Evolutionary conservation across 495 filamentous ascomycete species (phyloP).

Genomic region (Penicillium paxilli): DNA sequence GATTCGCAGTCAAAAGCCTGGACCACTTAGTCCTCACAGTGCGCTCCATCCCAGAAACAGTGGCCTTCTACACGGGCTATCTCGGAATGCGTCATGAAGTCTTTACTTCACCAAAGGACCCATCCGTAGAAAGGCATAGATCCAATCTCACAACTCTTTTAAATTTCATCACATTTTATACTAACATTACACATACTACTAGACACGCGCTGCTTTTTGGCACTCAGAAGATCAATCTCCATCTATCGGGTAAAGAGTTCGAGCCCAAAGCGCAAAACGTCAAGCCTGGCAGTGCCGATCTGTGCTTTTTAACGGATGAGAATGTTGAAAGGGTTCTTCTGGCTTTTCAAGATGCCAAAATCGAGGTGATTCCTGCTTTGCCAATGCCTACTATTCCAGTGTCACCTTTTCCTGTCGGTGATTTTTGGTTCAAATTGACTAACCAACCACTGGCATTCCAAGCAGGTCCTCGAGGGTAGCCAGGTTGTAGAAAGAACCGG

Average conservation of each 20-base stretch:
- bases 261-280: slow-evolving; percentile 52
- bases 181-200: not conserved
- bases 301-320: slow-evolving; percentile 52
- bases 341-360: slow-evolving; percentile 31
- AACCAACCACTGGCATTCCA: too few species aligned
- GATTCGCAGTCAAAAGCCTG: slow-evolving; percentile 39
- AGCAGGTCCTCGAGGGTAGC: slow-evolving; percentile 39
- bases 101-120: slow-evolving; percentile 37
- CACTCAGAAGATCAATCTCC: slow-evolving; percentile 56
- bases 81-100: slow-evolving; percentile 52
- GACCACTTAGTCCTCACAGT: slow-evolving; percentile 57
- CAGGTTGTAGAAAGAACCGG: slow-evolving; percentile 51
- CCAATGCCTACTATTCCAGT: too few species aligned
- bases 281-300: slow-evolving; percentile 50
- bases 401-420: too few species aligned
- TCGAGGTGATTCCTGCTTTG: too few species aligned
- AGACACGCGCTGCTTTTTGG: slow-evolving; percentile 54
- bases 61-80: slow-evolving; percentile 47
- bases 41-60: slow-evolving; percentile 41
- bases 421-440: too few species aligned
- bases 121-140: slow-evolving; percentile 24
- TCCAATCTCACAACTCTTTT: not conserved
- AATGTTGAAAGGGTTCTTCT: slow-evolving; percentile 39
- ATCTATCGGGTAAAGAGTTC: slow-evolving; percentile 51
- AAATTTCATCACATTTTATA: too few species aligned